These are phyloP conservation scores for Fusarium brachygibbosum DNA, from an alignment of 2,329 filamentous ascomycete species.

Conservation along the genomic window DNA sequence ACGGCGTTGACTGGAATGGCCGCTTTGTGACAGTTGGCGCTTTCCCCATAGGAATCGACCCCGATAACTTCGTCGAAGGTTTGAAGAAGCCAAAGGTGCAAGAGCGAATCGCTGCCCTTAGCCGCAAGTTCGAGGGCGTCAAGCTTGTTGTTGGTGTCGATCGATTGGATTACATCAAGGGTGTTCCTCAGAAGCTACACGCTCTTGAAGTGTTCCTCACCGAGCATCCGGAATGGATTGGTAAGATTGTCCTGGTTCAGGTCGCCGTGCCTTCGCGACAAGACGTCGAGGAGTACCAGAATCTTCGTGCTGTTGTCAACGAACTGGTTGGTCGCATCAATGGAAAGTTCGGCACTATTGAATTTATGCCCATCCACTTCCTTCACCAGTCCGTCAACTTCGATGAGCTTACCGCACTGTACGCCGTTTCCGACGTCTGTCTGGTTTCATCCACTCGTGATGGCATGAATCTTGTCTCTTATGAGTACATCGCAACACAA, in stretches of 20 bases:
- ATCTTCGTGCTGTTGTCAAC: constrained; percentile 93
- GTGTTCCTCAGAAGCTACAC: constrained; percentile 96
- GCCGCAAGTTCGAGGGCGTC: constrained; percentile 93
- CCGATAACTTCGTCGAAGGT: constrained; percentile 93
- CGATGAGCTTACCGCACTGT: constrained; percentile 93
- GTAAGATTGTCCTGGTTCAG: constrained; percentile 95
- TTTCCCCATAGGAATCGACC: constrained; percentile 98
- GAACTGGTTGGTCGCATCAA: constrained; percentile 98
- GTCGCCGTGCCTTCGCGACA: constrained; percentile 95
- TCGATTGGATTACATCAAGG: constrained; percentile 98
- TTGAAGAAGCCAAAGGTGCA: constrained; percentile 88
- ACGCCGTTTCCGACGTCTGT: constrained; percentile 91
- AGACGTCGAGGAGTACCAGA: constrained; percentile 98
- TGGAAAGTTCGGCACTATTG: constrained; percentile 94
- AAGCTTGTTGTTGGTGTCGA: constrained; percentile 98
- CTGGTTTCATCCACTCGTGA: constrained; percentile 96
- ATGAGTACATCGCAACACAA: constrained; percentile 97
- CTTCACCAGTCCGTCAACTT: constrained; percentile 96
- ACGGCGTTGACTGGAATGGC: constrained; percentile 90
- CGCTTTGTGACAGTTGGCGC: constrained; percentile 92
- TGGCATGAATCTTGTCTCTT: constrained; percentile 98
- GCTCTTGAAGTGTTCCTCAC: constrained; percentile 96
- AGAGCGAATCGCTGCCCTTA: constrained; percentile 85
- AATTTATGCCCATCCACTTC: constrained; percentile 99
- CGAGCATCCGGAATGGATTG: constrained; percentile 97